These are phyloP conservation scores for Penicillium verrucosum DNA, from an alignment of 2,329 filamentous ascomycete genomes.

Conservation along the genomic window DNA sequence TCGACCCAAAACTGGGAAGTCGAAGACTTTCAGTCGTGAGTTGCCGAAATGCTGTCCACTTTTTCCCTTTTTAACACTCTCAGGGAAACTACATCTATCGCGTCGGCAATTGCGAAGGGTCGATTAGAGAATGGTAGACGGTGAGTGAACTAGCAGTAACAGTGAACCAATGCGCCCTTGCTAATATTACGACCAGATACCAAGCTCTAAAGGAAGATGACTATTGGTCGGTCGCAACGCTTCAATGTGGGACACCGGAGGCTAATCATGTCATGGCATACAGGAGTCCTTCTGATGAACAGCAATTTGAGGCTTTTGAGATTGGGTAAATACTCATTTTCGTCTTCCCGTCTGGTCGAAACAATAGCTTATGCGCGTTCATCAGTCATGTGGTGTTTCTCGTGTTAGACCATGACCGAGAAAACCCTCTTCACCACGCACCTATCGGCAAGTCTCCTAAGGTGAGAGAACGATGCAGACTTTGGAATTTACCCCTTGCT, in stretches of 20 bases:
- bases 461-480: not conserved
- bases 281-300: conserved; percentile 20
- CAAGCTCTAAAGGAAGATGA: conserved; percentile 18
- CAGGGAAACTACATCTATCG: conserved; percentile 17
- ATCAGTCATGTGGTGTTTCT: conserved; percentile 16
- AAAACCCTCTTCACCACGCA: conserved; percentile 16
- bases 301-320: conserved; percentile 21
- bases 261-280: not conserved
- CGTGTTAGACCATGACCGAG: conserved; percentile 14
- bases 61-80: not conserved
- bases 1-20: conserved; percentile 2
- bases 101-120: conserved; percentile 13
- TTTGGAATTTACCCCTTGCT: not conserved
- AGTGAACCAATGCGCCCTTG: not conserved
- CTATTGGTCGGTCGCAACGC: conserved; percentile 15
- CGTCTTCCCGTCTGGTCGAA: not conserved
- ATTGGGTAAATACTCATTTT: conserved; percentile 10
- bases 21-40: conserved; percentile 16
- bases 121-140: conserved; percentile 18
- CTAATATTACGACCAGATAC: conserved; percentile 11
- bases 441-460: conserved; percentile 13
- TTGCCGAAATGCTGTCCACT: not conserved
- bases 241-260: not conserved
- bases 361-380: not conserved
- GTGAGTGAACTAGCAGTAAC: conserved; percentile 22